Evolutionary conservation across 306 rosid genomes (phyloP), one percentile per base, ranked within the genome.

Genomic region (Echinosophora koreensis): DNA sequence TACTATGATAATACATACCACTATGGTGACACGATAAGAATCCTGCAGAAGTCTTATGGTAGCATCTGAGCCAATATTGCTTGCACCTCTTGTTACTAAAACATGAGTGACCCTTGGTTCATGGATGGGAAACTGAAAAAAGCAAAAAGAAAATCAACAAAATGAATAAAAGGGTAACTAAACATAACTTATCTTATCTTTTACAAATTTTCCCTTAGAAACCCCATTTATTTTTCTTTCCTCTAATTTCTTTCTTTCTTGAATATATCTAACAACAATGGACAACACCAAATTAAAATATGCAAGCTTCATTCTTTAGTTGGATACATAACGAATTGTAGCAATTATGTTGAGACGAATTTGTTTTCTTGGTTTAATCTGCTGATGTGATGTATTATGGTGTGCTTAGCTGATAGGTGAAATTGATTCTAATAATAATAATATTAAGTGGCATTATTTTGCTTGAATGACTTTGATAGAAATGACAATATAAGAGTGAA

Each of bases 71-170:
- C 99, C 99, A 34, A 92, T 92, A 77, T 61, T 92, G 77, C 99
- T 98, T 8, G 99, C 99, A 74, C 99, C 98, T 76, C 98, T 97
- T 0, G 99, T 96, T 70, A 96, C 97, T 74, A 96, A 86, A 67
- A 92, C 99, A 77, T 96, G 99, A 56, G 84, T 91, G 34, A 91
- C 90, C 68, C 99, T 94, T 47, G 87, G 86, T 72, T 96, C 97
- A 56, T 61, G 87, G 46, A 61, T 38, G 27, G 97, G 71, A 83
- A 96, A 96, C 99, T 96, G 92, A 47, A 84, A 80, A 80, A 17
- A 65, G 27, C 9, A 57, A 35, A 22, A 22, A 22, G 22, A 22
- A n/a, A 22, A 39, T 27, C 69, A 74, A 64, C 37, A 50, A 17
- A 34, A 54, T 34, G 51, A 32, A 54, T 59, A 65, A 13, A 46